phyloP scores from a whole-genome alignment of 192 early-diverging fungal genomes.

The Gryganskiella cystojenkinii region DNA sequence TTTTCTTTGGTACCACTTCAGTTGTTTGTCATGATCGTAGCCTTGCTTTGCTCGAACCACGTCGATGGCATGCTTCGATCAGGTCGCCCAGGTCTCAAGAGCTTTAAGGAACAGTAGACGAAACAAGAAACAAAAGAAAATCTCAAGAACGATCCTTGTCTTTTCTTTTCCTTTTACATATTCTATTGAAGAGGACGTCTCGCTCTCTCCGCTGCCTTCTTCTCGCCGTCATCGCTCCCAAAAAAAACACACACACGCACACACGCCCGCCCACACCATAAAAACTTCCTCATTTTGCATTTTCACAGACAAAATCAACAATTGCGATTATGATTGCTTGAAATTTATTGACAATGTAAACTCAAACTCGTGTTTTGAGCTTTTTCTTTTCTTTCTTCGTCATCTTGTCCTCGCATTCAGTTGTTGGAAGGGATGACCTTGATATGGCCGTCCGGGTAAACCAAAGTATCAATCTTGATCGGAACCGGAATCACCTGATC shows the following conservation, averaged over 20 bases:
- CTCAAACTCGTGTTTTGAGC: neutral
- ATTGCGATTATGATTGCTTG: neutral
- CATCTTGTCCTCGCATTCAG: too few species aligned
- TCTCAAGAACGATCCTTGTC: neutral
- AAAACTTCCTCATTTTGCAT: neutral
- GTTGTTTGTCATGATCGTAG: slow-evolving; percentile 23
- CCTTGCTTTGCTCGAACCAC: slow-evolving; percentile 45
- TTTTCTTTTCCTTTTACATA: too few species aligned
- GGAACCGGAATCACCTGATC: slow-evolving; percentile 8
- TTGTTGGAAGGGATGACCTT: neutral
- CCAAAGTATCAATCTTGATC: slow-evolving; percentile 9
- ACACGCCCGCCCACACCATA: neutral
- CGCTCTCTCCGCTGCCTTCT: too few species aligned
- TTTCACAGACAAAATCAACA: neutral
- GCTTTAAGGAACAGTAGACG: slow-evolving; percentile 22
- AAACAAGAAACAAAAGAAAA: neutral
- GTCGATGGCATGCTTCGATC: slow-evolving; percentile 33
- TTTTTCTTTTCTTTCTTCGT: neutral
- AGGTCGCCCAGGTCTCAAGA: slow-evolving; percentile 17
- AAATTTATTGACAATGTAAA: neutral
- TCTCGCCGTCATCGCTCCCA: too few species aligned
- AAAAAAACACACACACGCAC: neutral
- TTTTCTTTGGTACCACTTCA: slow-evolving; percentile 42
- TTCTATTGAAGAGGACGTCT: too few species aligned
- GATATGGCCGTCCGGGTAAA: slow-evolving; percentile 21